A percentile compares a stretch with the other conserved stretches of the same genome.
phyloP scores from a whole-genome alignment of 2,329 filamentous ascomycete genomes.

The Fusarium veterinarium region DNA sequence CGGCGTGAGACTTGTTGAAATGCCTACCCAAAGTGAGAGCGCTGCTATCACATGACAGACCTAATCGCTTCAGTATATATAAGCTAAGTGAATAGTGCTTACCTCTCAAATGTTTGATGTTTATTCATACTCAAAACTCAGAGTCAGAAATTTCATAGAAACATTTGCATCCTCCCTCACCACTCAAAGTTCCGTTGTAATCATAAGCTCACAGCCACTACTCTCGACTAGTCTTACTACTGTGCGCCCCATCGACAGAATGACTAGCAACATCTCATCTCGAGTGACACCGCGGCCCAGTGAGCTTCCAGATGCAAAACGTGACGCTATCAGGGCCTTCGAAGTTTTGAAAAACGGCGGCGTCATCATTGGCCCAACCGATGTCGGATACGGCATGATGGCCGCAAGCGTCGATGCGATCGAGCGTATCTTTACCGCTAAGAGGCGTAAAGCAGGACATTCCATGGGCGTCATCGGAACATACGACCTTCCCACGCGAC shows the following conservation, averaged over 20 bases:
- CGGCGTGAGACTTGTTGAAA: not conserved
- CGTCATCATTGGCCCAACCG: not conserved
- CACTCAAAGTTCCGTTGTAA: not conserved
- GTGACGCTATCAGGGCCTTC: not conserved
- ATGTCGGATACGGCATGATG: not conserved
- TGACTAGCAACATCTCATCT: not conserved
- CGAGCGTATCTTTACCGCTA: not conserved
- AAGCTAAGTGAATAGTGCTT: not conserved
- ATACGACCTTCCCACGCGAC: not conserved
- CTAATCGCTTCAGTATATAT: not conserved
- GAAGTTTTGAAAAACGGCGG: not conserved
- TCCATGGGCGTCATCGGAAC: not conserved
- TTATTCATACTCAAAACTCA: too few relatives aligned
- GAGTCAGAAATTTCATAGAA: rapidly evolving
- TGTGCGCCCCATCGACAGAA: not conserved
- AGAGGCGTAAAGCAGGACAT: not conserved
- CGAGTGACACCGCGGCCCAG: not conserved
- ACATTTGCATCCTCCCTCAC: rapidly evolving
- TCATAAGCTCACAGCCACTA: not conserved
- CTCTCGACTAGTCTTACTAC: rapidly evolving
- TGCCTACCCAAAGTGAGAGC: rapidly evolving
- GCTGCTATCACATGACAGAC: not conserved
- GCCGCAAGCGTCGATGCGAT: not conserved
- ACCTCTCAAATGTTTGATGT: not conserved
- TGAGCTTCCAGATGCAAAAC: not conserved